Evolutionary conservation across 495 filamentous ascomycete species (phyloP).

Genomic region (Podospora anserina): DNA sequence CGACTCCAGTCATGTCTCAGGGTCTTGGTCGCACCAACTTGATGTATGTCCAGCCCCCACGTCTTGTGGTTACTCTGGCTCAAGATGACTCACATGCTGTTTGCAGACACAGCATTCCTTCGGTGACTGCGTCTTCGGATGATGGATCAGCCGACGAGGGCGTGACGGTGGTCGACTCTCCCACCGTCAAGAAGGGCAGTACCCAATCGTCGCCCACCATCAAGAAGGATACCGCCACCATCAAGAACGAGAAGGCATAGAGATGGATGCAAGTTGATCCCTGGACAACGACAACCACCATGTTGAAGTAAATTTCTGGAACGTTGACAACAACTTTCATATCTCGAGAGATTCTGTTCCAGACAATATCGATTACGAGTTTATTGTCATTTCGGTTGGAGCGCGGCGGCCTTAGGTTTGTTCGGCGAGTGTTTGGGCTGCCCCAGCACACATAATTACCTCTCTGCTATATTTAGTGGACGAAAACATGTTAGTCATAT

Average conservation of each 20-base stretch:
- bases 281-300: background rate
- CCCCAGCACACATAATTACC: constrained; percentile 31
- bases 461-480: constrained; percentile 24
- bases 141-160: constrained; percentile 45
- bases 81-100: constrained; percentile 24
- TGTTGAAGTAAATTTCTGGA: constrained; percentile 7
- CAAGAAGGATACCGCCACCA: constrained; percentile 48
- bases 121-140: constrained; percentile 38
- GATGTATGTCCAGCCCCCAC: constrained; percentile 28
- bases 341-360: constrained; percentile 22
- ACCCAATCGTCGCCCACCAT: constrained; percentile 48
- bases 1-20: constrained; percentile 19
- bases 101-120: constrained; percentile 28
- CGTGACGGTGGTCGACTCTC: constrained; percentile 50
- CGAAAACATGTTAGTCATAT: constrained; percentile 25
- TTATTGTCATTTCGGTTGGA: constrained; percentile 32
- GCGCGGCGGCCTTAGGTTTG: constrained; percentile 15
- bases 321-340: constrained; percentile 20
- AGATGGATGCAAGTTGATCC: constrained; percentile 2
- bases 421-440: constrained; percentile 18
- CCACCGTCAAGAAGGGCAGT: constrained; percentile 48
- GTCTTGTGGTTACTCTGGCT: constrained; percentile 9
- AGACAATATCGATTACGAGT: constrained; percentile 26
- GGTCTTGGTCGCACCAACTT: constrained; percentile 18
- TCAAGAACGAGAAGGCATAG: constrained; percentile 43